These are phyloP conservation scores for Mitragyna speciosa DNA, from an alignment of 257 asterid genomes.

Conservation along the genomic window DNA sequence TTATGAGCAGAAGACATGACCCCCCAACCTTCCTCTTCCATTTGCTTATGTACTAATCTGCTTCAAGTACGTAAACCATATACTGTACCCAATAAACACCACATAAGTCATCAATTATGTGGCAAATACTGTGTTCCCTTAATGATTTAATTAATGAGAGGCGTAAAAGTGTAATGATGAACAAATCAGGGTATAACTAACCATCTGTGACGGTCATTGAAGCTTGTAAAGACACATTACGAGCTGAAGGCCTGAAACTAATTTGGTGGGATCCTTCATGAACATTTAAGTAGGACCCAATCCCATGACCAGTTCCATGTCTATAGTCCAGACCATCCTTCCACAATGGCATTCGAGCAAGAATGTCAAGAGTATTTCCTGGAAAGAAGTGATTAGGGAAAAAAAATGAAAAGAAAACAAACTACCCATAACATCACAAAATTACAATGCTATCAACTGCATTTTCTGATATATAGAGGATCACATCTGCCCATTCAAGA, in stretches of 20 bases:
- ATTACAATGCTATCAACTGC: neutral
- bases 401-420: slow-evolving; percentile 7
- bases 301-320: slow-evolving; percentile 99
- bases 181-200: slow-evolving; percentile 15
- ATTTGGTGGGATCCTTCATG: slow-evolving; percentile 98
- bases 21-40: neutral
- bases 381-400: slow-evolving; percentile 24
- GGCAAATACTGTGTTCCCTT: too few species aligned
- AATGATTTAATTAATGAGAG: neutral
- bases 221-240: slow-evolving; percentile 68
- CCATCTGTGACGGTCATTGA: slow-evolving; percentile 98
- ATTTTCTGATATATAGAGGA: neutral
- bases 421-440: neutral
- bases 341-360: slow-evolving; percentile 92
- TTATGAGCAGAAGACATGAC: neutral
- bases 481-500: neutral
- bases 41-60: neutral
- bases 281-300: slow-evolving; percentile 89
- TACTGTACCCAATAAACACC: neutral
- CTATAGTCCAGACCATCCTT: slow-evolving; percentile 94
- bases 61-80: neutral
- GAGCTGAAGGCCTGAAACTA: slow-evolving; percentile 86
- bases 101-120: neutral
- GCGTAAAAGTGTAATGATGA: neutral
- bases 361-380: slow-evolving; percentile 83